A percentile compares a stretch with the other conserved stretches of the same genome.
Conservation (phyloP, 2,329 filamentous ascomycete species). For the Monilinia polystroma region DNA sequence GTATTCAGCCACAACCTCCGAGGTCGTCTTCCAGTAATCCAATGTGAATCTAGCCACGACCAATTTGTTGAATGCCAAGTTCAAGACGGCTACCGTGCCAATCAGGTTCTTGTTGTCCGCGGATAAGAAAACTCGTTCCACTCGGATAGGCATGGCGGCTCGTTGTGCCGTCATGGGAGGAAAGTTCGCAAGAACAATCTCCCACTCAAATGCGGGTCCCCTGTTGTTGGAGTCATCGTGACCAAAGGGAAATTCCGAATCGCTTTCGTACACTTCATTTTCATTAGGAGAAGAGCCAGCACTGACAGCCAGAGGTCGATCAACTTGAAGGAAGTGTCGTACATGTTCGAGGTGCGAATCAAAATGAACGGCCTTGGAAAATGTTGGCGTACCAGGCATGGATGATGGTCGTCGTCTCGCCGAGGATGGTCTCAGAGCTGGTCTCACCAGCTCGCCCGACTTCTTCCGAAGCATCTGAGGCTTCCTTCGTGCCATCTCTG, state of each 20-base stretch:
- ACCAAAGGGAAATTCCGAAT: slow-evolving; percentile 83
- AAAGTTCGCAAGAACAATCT: slow-evolving; percentile 82
- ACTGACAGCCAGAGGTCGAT: slow-evolving; percentile 93
- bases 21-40: slow-evolving; percentile 98
- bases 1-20: slow-evolving; percentile 88
- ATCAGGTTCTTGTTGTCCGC: slow-evolving; percentile 82
- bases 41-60: slow-evolving; percentile 94
- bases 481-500: slow-evolving; percentile 60
- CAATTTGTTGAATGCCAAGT: slow-evolving; percentile 83
- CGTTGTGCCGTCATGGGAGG: slow-evolving; percentile 65
- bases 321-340: slow-evolving; percentile 90
- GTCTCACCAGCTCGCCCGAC: slow-evolving; percentile 92
- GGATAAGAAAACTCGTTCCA: slow-evolving; percentile 86
- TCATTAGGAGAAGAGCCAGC: slow-evolving; percentile 90
- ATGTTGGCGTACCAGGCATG: slow-evolving; percentile 96
- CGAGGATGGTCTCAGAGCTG: slow-evolving; percentile 77
- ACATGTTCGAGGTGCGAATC: slow-evolving; percentile 96
- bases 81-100: slow-evolving; percentile 80
- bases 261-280: slow-evolving; percentile 81
- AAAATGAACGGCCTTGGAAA: slow-evolving; percentile 97
- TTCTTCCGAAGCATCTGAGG: slow-evolving; percentile 97
- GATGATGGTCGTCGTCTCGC: slow-evolving; percentile 79
- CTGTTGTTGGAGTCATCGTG: slow-evolving; percentile 42
- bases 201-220: slow-evolving; percentile 70
- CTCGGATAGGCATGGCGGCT: slow-evolving; percentile 65